These are phyloP conservation scores for Gryganskiella cystojenkinii DNA, from an alignment of 192 early-diverging fungal genomes.

Conservation along the genomic window DNA sequence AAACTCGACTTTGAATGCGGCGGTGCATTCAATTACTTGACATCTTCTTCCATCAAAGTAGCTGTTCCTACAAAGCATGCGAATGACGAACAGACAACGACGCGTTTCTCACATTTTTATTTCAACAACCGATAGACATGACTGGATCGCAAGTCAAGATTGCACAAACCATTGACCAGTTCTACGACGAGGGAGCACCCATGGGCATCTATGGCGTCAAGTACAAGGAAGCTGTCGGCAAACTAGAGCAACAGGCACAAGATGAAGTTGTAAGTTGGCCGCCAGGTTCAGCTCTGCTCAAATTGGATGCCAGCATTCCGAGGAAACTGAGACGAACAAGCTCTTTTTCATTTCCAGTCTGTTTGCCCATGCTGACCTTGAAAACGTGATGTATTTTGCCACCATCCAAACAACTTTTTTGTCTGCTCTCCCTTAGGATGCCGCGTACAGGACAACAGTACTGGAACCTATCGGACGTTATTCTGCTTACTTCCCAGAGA, in stretches of 20 bases:
- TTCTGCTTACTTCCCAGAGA: conserved; percentile 89
- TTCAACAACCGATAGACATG: conserved; percentile 69
- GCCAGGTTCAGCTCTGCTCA: not conserved
- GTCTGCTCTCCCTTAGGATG: conserved; percentile 62
- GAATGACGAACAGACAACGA: not conserved
- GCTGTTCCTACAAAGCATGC: no score
- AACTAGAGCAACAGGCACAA: conserved; percentile 83
- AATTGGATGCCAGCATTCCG: not conserved
- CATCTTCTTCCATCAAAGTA: no score
- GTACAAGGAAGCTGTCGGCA: conserved; percentile 86
- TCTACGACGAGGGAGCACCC: conserved; percentile 87
- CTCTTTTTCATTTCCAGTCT: no score
- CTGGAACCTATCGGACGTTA: conserved; percentile 91
- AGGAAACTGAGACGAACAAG: not conserved
- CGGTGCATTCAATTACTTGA: no score
- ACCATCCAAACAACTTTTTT: no score
- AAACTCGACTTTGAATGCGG: no score
- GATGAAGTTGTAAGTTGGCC: conserved; percentile 64
- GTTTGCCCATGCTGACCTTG: not conserved
- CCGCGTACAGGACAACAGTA: conserved; percentile 85
- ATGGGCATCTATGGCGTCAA: conserved; percentile 76
- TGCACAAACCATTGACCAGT: conserved; percentile 86
- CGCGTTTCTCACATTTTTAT: not conserved
- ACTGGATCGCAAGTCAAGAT: conserved; percentile 85
- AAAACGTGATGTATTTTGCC: not conserved